phyloP scores from a whole-genome alignment of 129 eudicot species.

The Centella asiatica region DNA sequence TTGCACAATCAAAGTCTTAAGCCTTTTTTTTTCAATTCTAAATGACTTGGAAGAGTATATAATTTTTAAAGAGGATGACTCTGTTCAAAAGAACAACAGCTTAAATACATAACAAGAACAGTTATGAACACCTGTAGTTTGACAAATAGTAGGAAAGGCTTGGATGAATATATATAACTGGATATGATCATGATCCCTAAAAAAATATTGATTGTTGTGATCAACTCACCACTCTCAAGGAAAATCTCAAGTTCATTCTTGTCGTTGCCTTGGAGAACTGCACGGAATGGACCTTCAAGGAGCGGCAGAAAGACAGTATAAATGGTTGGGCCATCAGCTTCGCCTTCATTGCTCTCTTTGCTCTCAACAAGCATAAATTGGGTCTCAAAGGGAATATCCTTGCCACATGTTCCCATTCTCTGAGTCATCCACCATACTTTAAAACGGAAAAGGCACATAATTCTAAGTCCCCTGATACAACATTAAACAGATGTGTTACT shows the following conservation, averaged over 20 bases:
- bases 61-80: too few species aligned
- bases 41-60: too few species aligned
- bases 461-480: slow-evolving; percentile 61
- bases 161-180: background rate
- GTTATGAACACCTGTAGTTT: too few species aligned
- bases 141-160: too few species aligned
- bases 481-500: background rate
- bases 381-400: slow-evolving; percentile 85
- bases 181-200: background rate
- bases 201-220: slow-evolving; percentile 6
- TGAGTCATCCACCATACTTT: slow-evolving; percentile 99
- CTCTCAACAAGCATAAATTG: slow-evolving; percentile 90
- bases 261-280: slow-evolving; percentile 93
- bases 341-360: slow-evolving; percentile 46
- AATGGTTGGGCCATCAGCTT: slow-evolving; percentile 44
- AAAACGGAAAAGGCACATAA: slow-evolving; percentile 88
- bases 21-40: slow-evolving; percentile 7
- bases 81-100: too few species aligned
- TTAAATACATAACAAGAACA: too few species aligned
- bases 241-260: slow-evolving; percentile 83
- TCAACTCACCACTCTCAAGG: slow-evolving; percentile 89
- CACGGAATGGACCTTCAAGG: slow-evolving; percentile 84
- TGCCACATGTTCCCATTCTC: slow-evolving; percentile 83
- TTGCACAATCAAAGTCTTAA: slow-evolving; percentile 19
- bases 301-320: slow-evolving; percentile 88